Base-by-base conservation (phyloP, 768 basidiomycete species). In the Cyathus striatus region DNA sequence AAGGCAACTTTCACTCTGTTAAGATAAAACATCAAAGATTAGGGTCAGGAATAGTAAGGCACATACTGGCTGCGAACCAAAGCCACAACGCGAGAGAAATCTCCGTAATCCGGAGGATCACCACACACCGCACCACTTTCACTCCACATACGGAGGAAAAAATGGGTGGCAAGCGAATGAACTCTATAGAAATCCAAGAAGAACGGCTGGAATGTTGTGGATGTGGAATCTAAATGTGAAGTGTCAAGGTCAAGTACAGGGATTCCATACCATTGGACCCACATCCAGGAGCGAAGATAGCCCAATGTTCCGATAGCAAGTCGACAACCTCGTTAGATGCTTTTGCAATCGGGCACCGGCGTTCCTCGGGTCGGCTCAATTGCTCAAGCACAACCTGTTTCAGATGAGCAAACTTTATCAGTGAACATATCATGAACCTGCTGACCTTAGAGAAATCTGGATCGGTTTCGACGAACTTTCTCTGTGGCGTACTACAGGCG, bases 111-210 rank as follows among this genome's bases (percentile, higher is more conserved):
- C 9, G 27, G 27, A 30, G 27, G 27, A 30, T n/a, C 92, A 16
- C 71, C 81, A 10, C 61, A 55, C 3, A 84, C 80, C 1, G 92
- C 86, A 10, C 84, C 83, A 53, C 86, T 88, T 58, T 95, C 92
- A 51, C 74, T 78, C 90, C 90, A 95, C 81, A 95, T 91, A 24
- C 89, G 78, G n/a, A 90, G 65, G 64, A 94, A 94, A 68, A 94
- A 93, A 36, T 78, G 78, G 3, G 83, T 80, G 4, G 86, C 86
- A n/a, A 92, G 66, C 7, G 75, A 68, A 60, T 96, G 92, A 4
- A 91, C 83, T 49, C 75, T 81, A 56, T 77, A 74, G 55, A 93
- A 89, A 51, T 88, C 87, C 49, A 94, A 73, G 64, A 94, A 87
- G 65, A 91, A 90, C 0, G 90, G 90, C 48, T 88, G 83, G 59